Conservation (phyloP, 768 basidiomycete genomes). For the Lyophyllum decastes region DNA sequence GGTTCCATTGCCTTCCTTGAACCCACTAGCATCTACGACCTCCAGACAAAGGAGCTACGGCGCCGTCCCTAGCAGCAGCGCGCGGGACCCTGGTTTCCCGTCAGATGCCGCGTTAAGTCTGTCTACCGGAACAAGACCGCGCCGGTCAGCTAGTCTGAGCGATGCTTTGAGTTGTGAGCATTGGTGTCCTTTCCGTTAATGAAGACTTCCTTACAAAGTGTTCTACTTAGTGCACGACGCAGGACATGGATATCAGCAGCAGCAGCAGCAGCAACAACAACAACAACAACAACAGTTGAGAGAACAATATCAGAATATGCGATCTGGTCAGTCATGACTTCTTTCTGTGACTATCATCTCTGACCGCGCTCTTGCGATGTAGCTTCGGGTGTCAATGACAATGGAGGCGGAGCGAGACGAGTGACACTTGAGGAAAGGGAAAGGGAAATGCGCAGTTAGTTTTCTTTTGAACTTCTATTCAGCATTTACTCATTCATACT, state of each 20-base stretch:
- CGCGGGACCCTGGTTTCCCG: constrained; percentile 14
- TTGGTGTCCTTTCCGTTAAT: constrained; percentile 10
- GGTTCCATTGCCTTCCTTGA: constrained; percentile 23
- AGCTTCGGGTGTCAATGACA: constrained; percentile 24
- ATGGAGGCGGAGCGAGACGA: constrained; percentile 34
- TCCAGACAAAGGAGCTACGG: constrained; percentile 28
- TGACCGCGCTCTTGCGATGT: neutral
- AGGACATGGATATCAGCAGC: constrained; percentile 19
- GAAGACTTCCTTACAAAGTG: neutral
- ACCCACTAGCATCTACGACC: constrained; percentile 19
- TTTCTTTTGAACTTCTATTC: neutral
- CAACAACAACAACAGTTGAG: constrained; percentile 34
- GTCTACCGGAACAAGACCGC: constrained; percentile 54
- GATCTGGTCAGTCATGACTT: constrained; percentile 30
- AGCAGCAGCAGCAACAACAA: constrained; percentile 20
- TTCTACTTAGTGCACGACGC: constrained; percentile 32
- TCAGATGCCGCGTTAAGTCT: constrained; percentile 30
- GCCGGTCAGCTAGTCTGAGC: constrained; percentile 79
- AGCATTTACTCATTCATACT: neutral
- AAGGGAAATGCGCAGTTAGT: constrained; percentile 24
- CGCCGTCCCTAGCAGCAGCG: constrained; percentile 23
- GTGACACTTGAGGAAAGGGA: constrained; percentile 39
- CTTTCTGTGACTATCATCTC: neutral
- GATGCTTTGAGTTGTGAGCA: constrained; percentile 50
- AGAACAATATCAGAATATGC: constrained; percentile 34